Evolutionary conservation across 352 stramenopile genomes (phyloP), one percentile per base, ranked within the genome.

Genomic region (Globisporangium splendens): DNA sequence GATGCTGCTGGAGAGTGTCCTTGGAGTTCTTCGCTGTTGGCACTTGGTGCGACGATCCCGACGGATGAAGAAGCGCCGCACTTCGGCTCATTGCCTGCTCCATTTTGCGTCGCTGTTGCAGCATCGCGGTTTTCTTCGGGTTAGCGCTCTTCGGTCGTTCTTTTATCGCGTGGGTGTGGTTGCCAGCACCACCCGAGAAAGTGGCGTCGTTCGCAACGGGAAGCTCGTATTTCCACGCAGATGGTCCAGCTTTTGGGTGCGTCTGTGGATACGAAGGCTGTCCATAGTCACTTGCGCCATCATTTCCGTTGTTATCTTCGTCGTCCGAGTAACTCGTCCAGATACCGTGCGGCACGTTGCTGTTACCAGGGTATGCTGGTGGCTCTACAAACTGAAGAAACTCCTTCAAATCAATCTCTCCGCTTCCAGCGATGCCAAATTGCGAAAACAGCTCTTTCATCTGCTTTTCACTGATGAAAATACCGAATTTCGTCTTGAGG

Each of bases 401-500:
- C 61, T 89, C 81, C 44, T 85, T 69, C 12, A 93, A 50, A 46
- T 93, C 77, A 56, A 93, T 91, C 51, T 87, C 69, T 7, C 79
- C 83, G 31, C 79, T 88, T 65, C 72, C 69, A 57, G 88, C 80
- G 42, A 64, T 58, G 55, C 87, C 81, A 24, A 86, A 89, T 56
- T 78, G 61, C 7, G 65, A 66, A 61, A 91, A 89, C 31, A 93
- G 62, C 3, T 83, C 74, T 3, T 69, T 50, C 77, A 90, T 89
- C 57, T 93, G 83, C 47, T 65, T 62, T 59, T 93, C 79, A 62
- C 71, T 93, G 46, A 87, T 59, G 42, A 86, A 83, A 53, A 93
- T 89, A 12, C 83, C 81, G 50, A 93, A 89, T 59, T 82, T 88
- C 54, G 71, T 86, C 61, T 84, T 87, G 55, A 93, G 69, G 21